Base-by-base conservation (phyloP, 345 rosid species). In the Pistacia integerrima region DNA sequence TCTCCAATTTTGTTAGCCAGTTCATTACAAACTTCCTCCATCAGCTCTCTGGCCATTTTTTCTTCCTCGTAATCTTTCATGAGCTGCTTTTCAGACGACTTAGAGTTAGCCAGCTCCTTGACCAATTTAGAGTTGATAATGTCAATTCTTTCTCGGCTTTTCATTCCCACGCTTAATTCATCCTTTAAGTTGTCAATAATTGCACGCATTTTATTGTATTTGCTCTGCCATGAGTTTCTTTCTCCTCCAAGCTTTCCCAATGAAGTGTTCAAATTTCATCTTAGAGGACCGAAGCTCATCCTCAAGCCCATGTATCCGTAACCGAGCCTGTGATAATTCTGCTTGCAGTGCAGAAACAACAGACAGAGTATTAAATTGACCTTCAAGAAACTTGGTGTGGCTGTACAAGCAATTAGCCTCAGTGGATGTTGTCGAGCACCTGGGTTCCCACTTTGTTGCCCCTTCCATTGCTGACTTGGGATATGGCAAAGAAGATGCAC, bases 101-200 rank as follows among this genome's bases (percentile, higher is more conserved):
- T 78, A 7, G 83, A 83, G 58, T 84, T 78, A 58, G 88, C 84
- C 30, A 86, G 71, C 74, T 86, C 87, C 62, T 78, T 80, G 57
- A 83, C 74, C 75, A 88, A 67, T 69, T 78, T 77, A 69, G 89
- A 81, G 52, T 86, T 86, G 28, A 68, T 30, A 49, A 76, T 38
- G 54, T 84, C 81, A 67, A 82, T 30, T 49, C 79, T 79, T 65
- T 77, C 79, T 9, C 60, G 73, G 55, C 36, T 82, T 78, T 79
- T 83, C 67, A 78, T 82, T 81, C 86, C 91, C 55, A 70, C 76
- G 77, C 25, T 84, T 70, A 88, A 55, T 63, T 82, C 88, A 41
- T 62, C 64, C 69, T 81, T 86, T 30, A 84, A 69, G 49, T 66
- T 83, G 54, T 67, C 80, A 16, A 86, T 64, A 73, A 81, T 79